Percentiles rank a stretch among this genome's conserved stretches.
These are phyloP conservation scores for Ajuga reptans DNA, from an alignment of 305 asterid species.

Conservation along the genomic window DNA sequence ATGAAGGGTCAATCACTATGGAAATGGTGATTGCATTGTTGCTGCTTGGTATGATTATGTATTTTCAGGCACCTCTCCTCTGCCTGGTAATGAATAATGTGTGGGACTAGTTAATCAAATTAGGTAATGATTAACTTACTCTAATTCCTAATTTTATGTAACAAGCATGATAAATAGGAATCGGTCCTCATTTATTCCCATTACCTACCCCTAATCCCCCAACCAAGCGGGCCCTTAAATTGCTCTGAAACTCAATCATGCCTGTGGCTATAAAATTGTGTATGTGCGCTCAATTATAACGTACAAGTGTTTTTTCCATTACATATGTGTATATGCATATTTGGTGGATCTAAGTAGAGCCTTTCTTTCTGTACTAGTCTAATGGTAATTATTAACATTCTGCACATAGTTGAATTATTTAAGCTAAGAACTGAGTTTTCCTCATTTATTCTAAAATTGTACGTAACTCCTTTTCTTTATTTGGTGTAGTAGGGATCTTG, in stretches of 20 bases:
- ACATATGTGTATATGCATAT: background rate
- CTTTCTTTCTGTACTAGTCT: background rate
- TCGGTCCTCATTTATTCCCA: too few species aligned
- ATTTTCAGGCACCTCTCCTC: too few species aligned
- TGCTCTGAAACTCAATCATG: background rate
- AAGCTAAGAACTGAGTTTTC: conserved; percentile 7
- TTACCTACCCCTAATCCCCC: too few species aligned
- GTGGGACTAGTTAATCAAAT: too few species aligned
- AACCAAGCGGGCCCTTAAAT: too few species aligned
- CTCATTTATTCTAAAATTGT: background rate
- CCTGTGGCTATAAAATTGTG: background rate
- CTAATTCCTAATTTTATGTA: too few species aligned
- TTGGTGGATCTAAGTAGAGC: background rate
- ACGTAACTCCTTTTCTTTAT: background rate
- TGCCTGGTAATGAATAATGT: too few species aligned
- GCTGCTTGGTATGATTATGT: too few species aligned
- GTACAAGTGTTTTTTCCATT: background rate
- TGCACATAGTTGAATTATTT: conserved; percentile 5
- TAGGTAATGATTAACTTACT: too few species aligned
- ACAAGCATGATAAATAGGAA: too few species aligned
- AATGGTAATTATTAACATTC: background rate
- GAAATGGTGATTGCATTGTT: too few species aligned
- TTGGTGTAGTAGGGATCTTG: conserved; percentile 18
- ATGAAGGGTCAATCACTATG: too few species aligned
- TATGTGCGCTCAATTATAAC: background rate